A percentile compares a stretch with the other conserved stretches of the same genome.
Evolutionary conservation across 169 alveolate species (phyloP).

Genomic region (Blepharisma undulans): DNA sequence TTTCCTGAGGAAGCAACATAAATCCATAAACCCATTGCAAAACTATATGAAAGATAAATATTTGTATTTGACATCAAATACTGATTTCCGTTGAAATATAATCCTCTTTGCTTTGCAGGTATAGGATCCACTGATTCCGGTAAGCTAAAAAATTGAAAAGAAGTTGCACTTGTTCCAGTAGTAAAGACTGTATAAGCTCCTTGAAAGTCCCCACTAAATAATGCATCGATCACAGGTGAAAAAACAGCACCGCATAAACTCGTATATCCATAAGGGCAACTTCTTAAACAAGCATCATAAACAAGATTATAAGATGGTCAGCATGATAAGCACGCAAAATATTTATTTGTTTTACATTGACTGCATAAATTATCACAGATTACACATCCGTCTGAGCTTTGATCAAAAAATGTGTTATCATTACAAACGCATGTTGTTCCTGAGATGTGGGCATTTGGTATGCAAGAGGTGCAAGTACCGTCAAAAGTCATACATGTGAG

Average conservation of each 20-base stretch:
- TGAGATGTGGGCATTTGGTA: neutral
- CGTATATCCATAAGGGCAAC: neutral
- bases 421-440: neutral
- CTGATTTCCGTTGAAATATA: neutral
- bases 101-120: neutral
- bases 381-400: neutral
- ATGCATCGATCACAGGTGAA: neutral
- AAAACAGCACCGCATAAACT: neutral
- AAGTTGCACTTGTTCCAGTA: neutral
- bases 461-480: neutral
- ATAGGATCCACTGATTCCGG: conserved; percentile 13
- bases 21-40: neutral
- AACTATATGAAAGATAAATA: neutral
- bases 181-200: neutral
- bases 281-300: neutral
- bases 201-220: neutral
- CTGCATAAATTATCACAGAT: neutral
- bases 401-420: neutral
- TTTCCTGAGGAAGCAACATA: neutral
- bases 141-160: neutral
- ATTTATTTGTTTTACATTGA: neutral
- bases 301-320: neutral
- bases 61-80: neutral
- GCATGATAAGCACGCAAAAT: neutral
- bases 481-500: neutral